Base-by-base conservation (phyloP, 129 eudicot species). In the Flaveria bidentis region DNA sequence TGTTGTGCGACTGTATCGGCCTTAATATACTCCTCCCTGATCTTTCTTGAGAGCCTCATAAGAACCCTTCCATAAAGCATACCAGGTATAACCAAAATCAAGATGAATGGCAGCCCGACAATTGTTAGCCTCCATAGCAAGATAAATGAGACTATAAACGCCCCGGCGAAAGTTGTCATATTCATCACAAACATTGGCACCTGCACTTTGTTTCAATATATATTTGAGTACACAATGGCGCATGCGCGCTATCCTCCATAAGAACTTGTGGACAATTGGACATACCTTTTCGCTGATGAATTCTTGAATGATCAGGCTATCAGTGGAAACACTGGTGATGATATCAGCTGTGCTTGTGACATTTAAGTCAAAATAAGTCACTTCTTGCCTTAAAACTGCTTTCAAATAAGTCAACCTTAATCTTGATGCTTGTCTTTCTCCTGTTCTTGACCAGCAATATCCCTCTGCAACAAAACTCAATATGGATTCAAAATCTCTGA, bases 371-470 rank as follows among this genome's bases (percentile, higher is more conserved):
- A 83, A 86, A 53, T 86, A 86, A 14, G 84, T 85, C 0, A 86
- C 87, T 55, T 86, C 90, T 81, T 86, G 90, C 67, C 90, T 77
- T 74, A 86, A 73, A 20, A 83, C 85, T 6, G 90, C 90, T 77
- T 83, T 86, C 53, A 83, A 71, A 62, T 86, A 86, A 73, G 75
- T 84, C 22, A 56, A 83, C 50, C 90, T 83, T 20, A 86, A 20
- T 77, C 83, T 74, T 20, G 90, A 86, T 73, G 85, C 82, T 56
- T 86, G 90, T 50, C 90, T 86, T 57, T 83, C 87, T 53, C 81
- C 77, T 44, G 87, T 86, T 80, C 90, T 86, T 77, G 87, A 61
- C 83, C 85, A 86, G 64, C 90, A 83, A 76, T 77, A 86, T 16
- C 84, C 90, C 85, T 83, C 90, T 83, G 65, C 67, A 77, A 30